These are phyloP conservation scores for Camelina neglecta DNA, from an alignment of 345 rosid genomes.

Conservation along the genomic window DNA sequence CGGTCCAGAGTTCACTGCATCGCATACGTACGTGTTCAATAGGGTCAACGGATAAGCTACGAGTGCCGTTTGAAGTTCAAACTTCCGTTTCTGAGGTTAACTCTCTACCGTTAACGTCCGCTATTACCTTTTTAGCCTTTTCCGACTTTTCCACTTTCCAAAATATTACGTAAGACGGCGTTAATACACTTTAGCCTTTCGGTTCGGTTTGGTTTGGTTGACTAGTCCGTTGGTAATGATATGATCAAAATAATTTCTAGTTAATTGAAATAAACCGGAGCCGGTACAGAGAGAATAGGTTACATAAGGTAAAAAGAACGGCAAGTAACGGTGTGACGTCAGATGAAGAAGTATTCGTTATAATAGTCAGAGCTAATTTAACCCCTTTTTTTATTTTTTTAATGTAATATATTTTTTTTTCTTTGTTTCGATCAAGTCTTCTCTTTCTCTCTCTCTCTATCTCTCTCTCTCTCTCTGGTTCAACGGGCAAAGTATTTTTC, in stretches of 20 bases:
- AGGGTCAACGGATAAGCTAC: constrained; percentile 22
- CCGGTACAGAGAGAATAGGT: constrained; percentile 28
- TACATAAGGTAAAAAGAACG: constrained; percentile 48
- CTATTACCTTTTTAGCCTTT: constrained; percentile 7
- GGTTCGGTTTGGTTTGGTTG: constrained; percentile 10
- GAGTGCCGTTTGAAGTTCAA: constrained; percentile 43
- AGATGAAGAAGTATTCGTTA: constrained; percentile 69
- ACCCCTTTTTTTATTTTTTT: constrained; percentile 3
- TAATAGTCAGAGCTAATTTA: constrained; percentile 26
- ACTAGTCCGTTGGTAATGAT: neutral
- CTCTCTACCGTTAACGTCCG: constrained; percentile 33
- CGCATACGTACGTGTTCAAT: constrained; percentile 12
- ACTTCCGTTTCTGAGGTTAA: constrained; percentile 33
- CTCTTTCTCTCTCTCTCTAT: constrained; percentile 24
- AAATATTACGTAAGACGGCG: constrained; percentile 19
- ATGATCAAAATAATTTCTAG: neutral
- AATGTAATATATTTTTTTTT: neutral
- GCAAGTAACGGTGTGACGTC: constrained; percentile 72
- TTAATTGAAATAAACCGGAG: constrained; percentile 28
- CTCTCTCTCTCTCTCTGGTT: constrained; percentile 59
- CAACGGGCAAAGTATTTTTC: constrained; percentile 86
- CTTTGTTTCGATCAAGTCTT: constrained; percentile 41
- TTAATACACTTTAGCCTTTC: too few species aligned
- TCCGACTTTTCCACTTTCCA: constrained; percentile 15
- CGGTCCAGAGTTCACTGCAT: constrained; percentile 10